phyloP scores from a whole-genome alignment of 225 moss, liverwort and hornwort genomes.

The Ulota crispa region DNA sequence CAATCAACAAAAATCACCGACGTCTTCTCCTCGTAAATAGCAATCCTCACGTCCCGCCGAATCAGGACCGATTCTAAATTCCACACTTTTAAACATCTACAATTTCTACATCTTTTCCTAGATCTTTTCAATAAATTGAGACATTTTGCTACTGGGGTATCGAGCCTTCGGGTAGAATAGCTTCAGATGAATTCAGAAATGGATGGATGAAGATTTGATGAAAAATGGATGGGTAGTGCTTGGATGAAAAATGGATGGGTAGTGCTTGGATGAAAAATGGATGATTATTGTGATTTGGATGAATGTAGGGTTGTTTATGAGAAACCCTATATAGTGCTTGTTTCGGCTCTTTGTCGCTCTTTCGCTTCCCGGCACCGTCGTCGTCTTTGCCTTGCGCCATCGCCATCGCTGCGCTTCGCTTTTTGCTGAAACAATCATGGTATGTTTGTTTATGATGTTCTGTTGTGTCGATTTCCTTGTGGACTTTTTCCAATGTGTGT shows the following conservation, averaged over 20 bases:
- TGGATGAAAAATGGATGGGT: background rate
- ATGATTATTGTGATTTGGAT: background rate
- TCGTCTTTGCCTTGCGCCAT: background rate
- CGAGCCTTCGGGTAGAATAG: too few relatives aligned
- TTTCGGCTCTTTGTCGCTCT: accelerated
- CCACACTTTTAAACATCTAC: background rate
- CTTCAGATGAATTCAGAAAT: too few relatives aligned
- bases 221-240: background rate
- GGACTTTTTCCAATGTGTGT: background rate
- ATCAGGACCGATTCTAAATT: background rate
- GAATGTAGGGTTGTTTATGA: background rate
- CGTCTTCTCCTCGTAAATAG: background rate
- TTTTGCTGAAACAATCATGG: constrained; percentile 24
- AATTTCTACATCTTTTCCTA: background rate
- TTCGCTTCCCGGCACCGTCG: constrained; percentile 7
- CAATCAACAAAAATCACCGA: background rate
- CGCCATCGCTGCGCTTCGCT: constrained; percentile 19
- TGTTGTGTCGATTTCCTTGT: background rate
- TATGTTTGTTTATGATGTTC: background rate
- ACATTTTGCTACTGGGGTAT: background rate
- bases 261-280: too few relatives aligned
- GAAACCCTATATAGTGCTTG: constrained; percentile 23
- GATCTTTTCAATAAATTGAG: background rate
- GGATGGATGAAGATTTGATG: background rate
- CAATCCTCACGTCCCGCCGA: background rate